phyloP scores from a whole-genome alignment of 164 flowering plant species.

The Berberis thunbergii region DNA sequence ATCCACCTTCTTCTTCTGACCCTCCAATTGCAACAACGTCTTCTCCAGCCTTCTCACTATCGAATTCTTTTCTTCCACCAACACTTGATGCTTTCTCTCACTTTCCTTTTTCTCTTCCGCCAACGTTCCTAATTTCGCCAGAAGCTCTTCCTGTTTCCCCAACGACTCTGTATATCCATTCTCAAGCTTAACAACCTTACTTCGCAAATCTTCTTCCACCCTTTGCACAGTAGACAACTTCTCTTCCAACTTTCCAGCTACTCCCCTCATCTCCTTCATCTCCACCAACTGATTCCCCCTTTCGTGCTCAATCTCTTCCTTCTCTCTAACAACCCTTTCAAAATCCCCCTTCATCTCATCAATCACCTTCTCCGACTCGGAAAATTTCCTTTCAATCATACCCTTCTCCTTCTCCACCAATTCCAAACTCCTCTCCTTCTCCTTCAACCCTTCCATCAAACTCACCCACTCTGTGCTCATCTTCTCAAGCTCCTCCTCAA shows the following conservation, averaged over 20 bases:
- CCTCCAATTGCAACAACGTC: conserved; percentile 13
- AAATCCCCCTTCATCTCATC: conserved; percentile 30
- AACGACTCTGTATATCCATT: conserved; percentile 21
- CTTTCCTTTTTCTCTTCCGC: conserved; percentile 25
- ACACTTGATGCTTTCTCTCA: conserved; percentile 17
- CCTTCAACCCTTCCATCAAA: conserved; percentile 19
- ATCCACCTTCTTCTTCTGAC: conserved; percentile 9
- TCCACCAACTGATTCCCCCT: conserved; percentile 16
- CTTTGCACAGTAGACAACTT: conserved; percentile 15
- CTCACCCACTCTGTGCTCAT: conserved; percentile 9
- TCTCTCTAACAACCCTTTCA: conserved; percentile 22
- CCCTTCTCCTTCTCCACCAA: conserved; percentile 22
- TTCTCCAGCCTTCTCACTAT: conserved; percentile 13
- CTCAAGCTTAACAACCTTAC: conserved; percentile 30
- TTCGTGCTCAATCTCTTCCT: conserved; percentile 27
- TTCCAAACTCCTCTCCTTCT: conserved; percentile 13
- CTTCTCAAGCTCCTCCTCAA: conserved; percentile 16
- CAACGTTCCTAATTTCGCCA: conserved; percentile 19
- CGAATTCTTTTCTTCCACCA: conserved; percentile 20
- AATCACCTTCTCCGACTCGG: conserved; percentile 12
- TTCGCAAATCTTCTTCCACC: conserved; percentile 26
- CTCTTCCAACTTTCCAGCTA: conserved; percentile 16
- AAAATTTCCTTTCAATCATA: conserved; percentile 13
- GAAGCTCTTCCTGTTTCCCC: conserved; percentile 22
- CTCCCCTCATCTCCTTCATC: conserved; percentile 28